phyloP scores from a whole-genome alignment of 2,329 filamentous ascomycete genomes.

The Falciphora oryzae region DNA sequence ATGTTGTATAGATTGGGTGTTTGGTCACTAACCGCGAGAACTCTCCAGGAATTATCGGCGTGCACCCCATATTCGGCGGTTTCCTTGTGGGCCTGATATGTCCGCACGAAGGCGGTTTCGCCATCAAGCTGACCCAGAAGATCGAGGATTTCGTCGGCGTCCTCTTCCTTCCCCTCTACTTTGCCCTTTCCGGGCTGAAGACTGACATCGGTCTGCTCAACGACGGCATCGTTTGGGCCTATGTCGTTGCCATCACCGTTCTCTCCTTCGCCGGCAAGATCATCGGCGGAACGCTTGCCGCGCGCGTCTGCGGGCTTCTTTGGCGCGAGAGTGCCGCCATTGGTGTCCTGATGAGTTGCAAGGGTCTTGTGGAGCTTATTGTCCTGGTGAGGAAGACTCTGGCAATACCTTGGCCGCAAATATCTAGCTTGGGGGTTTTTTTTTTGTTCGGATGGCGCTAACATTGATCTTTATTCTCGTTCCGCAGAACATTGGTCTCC shows the following conservation, averaged over 20 bases:
- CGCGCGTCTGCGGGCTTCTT: constrained; percentile 67
- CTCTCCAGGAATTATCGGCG: constrained; percentile 65
- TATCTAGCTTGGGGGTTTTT: background rate
- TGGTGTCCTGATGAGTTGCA: constrained; percentile 91
- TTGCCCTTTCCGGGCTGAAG: constrained; percentile 83
- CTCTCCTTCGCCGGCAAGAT: constrained; percentile 86
- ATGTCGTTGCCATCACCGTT: constrained; percentile 75
- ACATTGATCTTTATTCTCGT: background rate
- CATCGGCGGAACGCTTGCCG: constrained; percentile 72
- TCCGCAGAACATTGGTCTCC: constrained; percentile 62
- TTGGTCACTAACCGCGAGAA: background rate
- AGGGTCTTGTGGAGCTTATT: constrained; percentile 89
- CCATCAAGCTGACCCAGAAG: constrained; percentile 88
- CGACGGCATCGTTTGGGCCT: constrained; percentile 79
- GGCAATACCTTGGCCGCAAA: background rate
- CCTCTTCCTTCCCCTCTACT: constrained; percentile 85
- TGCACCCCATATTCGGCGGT: constrained; percentile 91
- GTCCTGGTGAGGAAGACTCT: constrained; percentile 60
- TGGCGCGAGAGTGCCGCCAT: constrained; percentile 91
- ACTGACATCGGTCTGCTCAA: constrained; percentile 83
- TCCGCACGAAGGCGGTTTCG: constrained; percentile 83
- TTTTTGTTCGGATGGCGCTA: background rate
- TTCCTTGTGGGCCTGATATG: constrained; percentile 88
- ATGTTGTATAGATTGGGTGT: background rate
- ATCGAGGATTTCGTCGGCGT: constrained; percentile 85